Conservation (phyloP, 2,329 filamentous ascomycete genomes). For the Penicillium sp. region DNA sequence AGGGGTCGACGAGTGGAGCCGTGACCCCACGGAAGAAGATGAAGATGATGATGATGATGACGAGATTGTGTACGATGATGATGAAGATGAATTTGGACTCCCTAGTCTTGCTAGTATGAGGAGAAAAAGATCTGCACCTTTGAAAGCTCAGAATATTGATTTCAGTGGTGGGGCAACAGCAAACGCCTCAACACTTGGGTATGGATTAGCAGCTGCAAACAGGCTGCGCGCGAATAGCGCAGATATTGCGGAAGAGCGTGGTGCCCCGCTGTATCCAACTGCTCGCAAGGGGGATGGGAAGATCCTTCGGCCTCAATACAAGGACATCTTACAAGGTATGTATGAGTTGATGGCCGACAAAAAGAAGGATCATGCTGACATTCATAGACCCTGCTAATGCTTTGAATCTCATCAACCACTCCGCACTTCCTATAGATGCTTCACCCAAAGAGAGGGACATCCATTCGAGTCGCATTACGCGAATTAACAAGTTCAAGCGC, state of each 20-base stretch:
- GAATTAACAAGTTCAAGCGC: constrained; percentile 98
- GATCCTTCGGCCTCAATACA: constrained; percentile 94
- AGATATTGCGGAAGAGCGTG: constrained; percentile 89
- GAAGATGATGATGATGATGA: constrained; percentile 64
- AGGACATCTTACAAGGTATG: constrained; percentile 79
- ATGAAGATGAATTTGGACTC: constrained; percentile 92
- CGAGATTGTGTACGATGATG: constrained; percentile 76
- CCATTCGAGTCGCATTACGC: constrained; percentile 80
- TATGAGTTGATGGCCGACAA: neutral
- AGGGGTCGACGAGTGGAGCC: constrained; percentile 77
- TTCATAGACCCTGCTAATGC: constrained; percentile 76
- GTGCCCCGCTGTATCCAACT: constrained; percentile 76
- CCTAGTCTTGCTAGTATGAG: constrained; percentile 92
- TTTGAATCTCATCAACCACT: constrained; percentile 88
- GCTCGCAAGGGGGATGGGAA: constrained; percentile 90
- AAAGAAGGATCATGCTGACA: constrained; percentile 3
- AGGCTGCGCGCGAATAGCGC: constrained; percentile 77
- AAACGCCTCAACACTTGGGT: constrained; percentile 28
- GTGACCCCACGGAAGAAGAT: constrained; percentile 52
- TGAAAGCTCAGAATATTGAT: constrained; percentile 44
- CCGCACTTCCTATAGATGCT: constrained; percentile 69
- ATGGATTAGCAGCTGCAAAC: constrained; percentile 40
- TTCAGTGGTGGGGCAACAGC: constrained; percentile 34
- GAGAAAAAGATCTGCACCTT: constrained; percentile 55
- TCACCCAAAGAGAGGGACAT: constrained; percentile 80